phyloP scores from a whole-genome alignment of 345 rosid genomes.

The Gossypium anomalum region DNA sequence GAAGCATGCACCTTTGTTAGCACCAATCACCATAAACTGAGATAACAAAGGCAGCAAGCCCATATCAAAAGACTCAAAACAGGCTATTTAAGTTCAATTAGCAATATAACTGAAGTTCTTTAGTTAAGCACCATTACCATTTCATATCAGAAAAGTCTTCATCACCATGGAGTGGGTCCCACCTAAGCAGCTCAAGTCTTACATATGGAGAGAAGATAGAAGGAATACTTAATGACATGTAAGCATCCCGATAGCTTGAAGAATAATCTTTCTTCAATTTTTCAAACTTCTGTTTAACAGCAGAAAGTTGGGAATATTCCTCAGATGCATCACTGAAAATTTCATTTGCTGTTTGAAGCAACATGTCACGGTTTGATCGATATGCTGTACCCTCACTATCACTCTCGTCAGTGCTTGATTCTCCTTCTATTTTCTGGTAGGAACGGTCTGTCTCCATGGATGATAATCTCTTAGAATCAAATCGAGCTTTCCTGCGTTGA shows the following conservation, averaged over 20 bases:
- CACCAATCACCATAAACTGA: not conserved
- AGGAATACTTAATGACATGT: slow-evolving; percentile 78
- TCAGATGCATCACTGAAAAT: slow-evolving; percentile 87
- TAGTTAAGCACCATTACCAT: slow-evolving; percentile 45
- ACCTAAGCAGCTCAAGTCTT: slow-evolving; percentile 81
- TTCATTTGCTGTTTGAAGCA: slow-evolving; percentile 73
- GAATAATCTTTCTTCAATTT: slow-evolving; percentile 80
- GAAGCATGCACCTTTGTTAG: not conserved
- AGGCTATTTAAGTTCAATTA: not conserved
- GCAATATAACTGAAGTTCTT: not conserved
- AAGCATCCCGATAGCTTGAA: slow-evolving; percentile 76
- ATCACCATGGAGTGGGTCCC: slow-evolving; percentile 87
- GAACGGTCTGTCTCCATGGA: slow-evolving; percentile 62
- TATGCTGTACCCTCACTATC: slow-evolving; percentile 83
- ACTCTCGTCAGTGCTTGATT: slow-evolving; percentile 96
- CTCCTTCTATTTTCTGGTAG: slow-evolving; percentile 77
- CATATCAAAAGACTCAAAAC: not conserved
- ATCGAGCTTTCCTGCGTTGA: slow-evolving; percentile 56
- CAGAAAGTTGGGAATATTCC: slow-evolving; percentile 79
- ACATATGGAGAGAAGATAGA: slow-evolving; percentile 92
- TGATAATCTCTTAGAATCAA: slow-evolving; percentile 63
- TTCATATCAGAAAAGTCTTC: slow-evolving; percentile 75
- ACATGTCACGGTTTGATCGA: slow-evolving; percentile 53
- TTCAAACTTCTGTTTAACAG: slow-evolving; percentile 76
- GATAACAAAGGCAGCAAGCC: not conserved